Evolutionary conservation across 78 protist genomes (phyloP), one percentile per base, ranked within the genome.

Genomic region (Polysphondylium violaceum): DNA sequence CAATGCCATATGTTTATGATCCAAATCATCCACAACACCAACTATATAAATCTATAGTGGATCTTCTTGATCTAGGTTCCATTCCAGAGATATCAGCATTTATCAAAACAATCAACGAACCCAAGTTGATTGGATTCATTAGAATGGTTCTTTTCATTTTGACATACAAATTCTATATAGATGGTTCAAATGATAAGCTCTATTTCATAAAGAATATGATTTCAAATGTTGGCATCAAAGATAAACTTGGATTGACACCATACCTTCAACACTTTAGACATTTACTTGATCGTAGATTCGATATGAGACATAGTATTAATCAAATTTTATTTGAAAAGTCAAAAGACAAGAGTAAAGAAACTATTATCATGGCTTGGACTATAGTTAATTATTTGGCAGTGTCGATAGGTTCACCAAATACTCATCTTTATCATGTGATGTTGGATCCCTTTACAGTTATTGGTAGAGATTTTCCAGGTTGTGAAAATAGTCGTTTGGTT

Each of bases 361-460:
- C 9, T 8, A 14, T 11, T 6, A n/a, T 21, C 6, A 9, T 21
- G 6, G 79, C 79, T 11, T 25, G 55, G 12, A 25, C 21, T 21
- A 36, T 77, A 31, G 59, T 77, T 2, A 78, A 78, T 36, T 23
- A 31, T 67, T 14, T 78, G 43, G 74, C 88, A 1, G 36, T 65
- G 47, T 40, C 88, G 12, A 64, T 78, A 64, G 88, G 88, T 2
- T 78, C 88, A 11, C 43, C 61, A 12, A 78, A 78, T 31, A 64
- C 1, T 16, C 71, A 78, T 64, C 33, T 78, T 2, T 64, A 11
- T 1, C 21, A 60, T 2, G 25, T 1, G 40, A 9, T 27, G 41
- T 16, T n/a, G 1, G 53, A 51, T 29, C 61, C 6, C 29, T 29
- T 76, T 17, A 29, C 3, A 25, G 5, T 3, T 29, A 23, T 50